These are phyloP conservation scores for Wickerhamiella siamensis DNA, from an alignment of 805 yeast genomes.

Conservation along the genomic window DNA sequence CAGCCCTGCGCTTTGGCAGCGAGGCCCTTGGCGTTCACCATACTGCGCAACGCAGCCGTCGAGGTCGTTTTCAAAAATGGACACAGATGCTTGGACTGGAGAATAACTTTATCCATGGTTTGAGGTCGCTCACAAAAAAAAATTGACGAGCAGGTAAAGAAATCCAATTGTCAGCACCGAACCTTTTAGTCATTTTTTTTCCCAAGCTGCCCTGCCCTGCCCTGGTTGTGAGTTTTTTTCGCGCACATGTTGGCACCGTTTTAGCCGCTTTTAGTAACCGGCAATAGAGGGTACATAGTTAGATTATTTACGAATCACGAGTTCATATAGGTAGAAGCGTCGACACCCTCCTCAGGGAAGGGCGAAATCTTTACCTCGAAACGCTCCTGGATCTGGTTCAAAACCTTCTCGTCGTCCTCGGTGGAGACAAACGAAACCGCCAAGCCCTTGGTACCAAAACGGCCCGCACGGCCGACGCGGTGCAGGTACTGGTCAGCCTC, in stretches of 20 bases:
- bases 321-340: constrained; percentile 95
- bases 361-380: constrained; percentile 90
- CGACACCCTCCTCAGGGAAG: constrained; percentile 97
- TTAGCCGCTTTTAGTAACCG: too few species aligned
- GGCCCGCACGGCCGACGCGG: constrained; percentile 99
- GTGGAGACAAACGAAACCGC: constrained; percentile 81
- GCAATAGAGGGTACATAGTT: too few species aligned
- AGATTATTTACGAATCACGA: constrained; percentile 36
- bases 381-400: constrained; percentile 88
- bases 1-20: constrained; percentile 53
- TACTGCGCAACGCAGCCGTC: constrained; percentile 42
- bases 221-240: too few species aligned
- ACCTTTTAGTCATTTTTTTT: too few species aligned
- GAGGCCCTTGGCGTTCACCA: constrained; percentile 33
- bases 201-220: too few species aligned
- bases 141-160: too few species aligned
- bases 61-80: constrained; percentile 61
- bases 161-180: too few species aligned
- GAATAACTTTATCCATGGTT: constrained; percentile 63
- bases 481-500: constrained; percentile 98
- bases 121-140: not conserved
- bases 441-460: constrained; percentile 98
- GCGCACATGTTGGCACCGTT: too few species aligned
- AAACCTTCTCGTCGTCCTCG: constrained; percentile 76
- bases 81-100: constrained; percentile 64